A percentile compares a stretch with the other conserved stretches of the same genome.
Evolutionary conservation across 2,329 filamentous ascomycete genomes (phyloP).

Genomic region (Fusarium sp.): DNA sequence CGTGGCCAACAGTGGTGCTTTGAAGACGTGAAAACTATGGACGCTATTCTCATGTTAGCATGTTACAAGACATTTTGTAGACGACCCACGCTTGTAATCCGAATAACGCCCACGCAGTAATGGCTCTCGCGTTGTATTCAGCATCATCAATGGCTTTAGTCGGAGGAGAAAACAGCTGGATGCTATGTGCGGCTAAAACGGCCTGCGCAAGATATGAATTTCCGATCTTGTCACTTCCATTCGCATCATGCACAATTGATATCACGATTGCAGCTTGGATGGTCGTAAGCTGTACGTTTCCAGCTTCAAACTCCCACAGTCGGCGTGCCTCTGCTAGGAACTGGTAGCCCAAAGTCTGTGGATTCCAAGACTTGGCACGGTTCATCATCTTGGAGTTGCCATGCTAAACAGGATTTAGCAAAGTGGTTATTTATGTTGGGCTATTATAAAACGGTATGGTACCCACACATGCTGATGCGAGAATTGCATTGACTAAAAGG

Average conservation of each 20-base stretch:
- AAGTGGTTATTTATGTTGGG: not conserved
- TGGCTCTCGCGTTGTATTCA: not conserved
- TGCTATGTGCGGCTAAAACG: not conserved
- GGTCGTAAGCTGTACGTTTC: rapidly evolving
- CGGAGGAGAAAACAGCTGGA: not conserved
- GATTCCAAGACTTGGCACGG: slow-evolving; percentile 7
- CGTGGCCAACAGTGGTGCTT: not conserved
- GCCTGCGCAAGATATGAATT: slow-evolving; percentile 1
- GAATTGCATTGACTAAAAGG: slow-evolving; percentile 4
- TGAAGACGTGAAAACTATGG: not conserved
- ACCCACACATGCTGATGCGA: slow-evolving; percentile 6
- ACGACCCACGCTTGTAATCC: not conserved
- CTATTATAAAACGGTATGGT: not conserved
- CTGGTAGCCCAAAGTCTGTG: not conserved
- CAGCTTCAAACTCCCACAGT: not conserved
- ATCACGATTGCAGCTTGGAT: not conserved
- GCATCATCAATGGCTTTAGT: not conserved
- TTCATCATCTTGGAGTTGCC: not conserved
- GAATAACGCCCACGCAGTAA: not conserved
- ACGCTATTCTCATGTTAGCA: not conserved
- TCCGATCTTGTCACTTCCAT: not conserved
- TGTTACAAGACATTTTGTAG: rapidly evolving
- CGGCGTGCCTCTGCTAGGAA: slow-evolving; percentile 1
- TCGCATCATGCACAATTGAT: not conserved
- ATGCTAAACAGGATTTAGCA: not conserved